Evolutionary conservation across 2,329 filamentous ascomycete genomes (phyloP).

Genomic region (Xylariaceae sp.): DNA sequence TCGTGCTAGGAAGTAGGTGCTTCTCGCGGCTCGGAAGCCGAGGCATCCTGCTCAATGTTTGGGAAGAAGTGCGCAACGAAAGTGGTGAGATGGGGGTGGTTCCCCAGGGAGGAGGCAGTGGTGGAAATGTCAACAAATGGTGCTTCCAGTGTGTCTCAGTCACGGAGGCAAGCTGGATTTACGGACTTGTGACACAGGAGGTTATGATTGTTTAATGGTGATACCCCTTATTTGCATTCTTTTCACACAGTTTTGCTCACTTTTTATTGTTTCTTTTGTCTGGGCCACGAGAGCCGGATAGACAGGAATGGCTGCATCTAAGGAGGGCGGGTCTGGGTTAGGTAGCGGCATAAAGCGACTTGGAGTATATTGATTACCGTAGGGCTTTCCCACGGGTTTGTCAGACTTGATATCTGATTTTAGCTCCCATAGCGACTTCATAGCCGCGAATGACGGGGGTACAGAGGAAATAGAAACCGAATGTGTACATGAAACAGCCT

Average conservation of each 20-base stretch:
- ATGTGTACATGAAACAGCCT: too few species aligned
- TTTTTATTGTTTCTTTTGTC: conserved; percentile 10
- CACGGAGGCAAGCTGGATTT: conserved; percentile 52
- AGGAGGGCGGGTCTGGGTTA: background rate
- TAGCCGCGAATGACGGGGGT: too few species aligned
- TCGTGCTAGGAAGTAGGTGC: conserved; percentile 76
- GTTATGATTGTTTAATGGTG: conserved; percentile 38
- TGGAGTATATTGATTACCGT: too few species aligned
- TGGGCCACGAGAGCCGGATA: background rate
- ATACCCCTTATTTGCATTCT: conserved; percentile 11
- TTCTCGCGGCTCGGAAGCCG: conserved; percentile 80
- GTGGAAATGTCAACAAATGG: conserved; percentile 56
- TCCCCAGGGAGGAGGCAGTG: conserved; percentile 49
- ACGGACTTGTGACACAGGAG: conserved; percentile 54
- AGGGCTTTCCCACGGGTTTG: too few species aligned
- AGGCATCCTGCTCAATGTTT: conserved; percentile 85
- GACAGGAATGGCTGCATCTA: background rate
- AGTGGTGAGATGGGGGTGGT: conserved; percentile 52
- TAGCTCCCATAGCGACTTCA: too few species aligned
- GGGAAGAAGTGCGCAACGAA: conserved; percentile 69
- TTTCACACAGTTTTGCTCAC: too few species aligned
- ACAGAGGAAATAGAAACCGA: too few species aligned
- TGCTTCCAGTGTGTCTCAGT: conserved; percentile 57
- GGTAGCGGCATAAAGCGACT: background rate
- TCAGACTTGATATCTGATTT: too few species aligned